phyloP scores from a whole-genome alignment of 805 yeast genomes.

The Scheffersomyces lignosus region DNA sequence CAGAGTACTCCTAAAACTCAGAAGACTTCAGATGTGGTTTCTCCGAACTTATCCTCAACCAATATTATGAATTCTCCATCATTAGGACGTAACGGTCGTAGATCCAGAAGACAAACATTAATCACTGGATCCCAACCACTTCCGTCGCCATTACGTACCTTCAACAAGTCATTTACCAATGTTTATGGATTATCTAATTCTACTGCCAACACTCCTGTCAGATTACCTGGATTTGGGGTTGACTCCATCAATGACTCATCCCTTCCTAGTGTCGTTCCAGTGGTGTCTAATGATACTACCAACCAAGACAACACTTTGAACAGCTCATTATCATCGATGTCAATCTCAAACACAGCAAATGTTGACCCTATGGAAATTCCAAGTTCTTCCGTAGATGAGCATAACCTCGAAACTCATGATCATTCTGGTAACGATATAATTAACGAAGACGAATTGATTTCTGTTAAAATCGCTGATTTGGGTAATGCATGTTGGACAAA shows the following conservation, averaged over 20 bases:
- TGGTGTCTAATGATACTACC: background rate
- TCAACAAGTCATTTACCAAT: constrained; percentile 40
- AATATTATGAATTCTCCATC: constrained; percentile 31
- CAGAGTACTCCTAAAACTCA: constrained; percentile 9
- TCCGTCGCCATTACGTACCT: constrained; percentile 80
- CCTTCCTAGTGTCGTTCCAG: constrained; percentile 1
- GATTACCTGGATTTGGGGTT: constrained; percentile 5
- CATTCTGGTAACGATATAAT: constrained; percentile 6
- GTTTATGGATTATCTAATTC: constrained; percentile 37
- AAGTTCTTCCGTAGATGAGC: constrained; percentile 10
- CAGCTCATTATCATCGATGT: constrained; percentile 43
- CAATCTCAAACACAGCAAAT: constrained; percentile 28
- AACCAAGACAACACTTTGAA: constrained; percentile 28
- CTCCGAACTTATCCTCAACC: constrained; percentile 7
- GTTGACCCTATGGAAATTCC: constrained; percentile 10
- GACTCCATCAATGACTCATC: background rate
- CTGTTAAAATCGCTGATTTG: constrained; percentile 64
- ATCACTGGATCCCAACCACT: constrained; percentile 92
- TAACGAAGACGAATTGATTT: constrained; percentile 19
- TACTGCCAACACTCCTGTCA: constrained; percentile 42
- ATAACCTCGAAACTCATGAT: constrained; percentile 5
- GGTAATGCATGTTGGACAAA: constrained; percentile 70
- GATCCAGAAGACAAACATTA: constrained; percentile 70
- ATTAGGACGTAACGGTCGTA: constrained; percentile 44
- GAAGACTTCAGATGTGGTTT: background rate